Percentiles rank a stretch among this genome's conserved stretches.
Evolutionary conservation across 768 basidiomycete species (phyloP).

Genomic region (Clathrus columnatus): DNA sequence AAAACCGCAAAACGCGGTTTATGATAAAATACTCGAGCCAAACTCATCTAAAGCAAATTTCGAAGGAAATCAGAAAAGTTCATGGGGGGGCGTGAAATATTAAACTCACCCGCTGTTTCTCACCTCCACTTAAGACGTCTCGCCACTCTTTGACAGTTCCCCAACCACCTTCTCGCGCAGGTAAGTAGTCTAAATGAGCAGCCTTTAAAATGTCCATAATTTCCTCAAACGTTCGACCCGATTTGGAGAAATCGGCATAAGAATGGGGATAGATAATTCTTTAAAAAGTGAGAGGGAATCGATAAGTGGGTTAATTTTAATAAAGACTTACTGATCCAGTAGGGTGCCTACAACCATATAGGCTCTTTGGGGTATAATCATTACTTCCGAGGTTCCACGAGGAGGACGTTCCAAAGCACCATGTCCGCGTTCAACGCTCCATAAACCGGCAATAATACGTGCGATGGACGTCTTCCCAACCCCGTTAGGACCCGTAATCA

Average conservation of each 20-base stretch:
- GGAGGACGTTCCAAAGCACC: slow-evolving; percentile 26
- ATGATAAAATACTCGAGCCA: slow-evolving; percentile 92
- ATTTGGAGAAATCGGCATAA: slow-evolving; percentile 58
- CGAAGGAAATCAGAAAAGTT: not conserved
- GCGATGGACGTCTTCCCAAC: slow-evolving; percentile 89
- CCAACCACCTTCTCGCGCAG: slow-evolving; percentile 85
- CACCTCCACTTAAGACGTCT: slow-evolving; percentile 91
- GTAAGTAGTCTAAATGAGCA: slow-evolving; percentile 79
- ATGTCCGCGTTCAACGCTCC: slow-evolving; percentile 45
- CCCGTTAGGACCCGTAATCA: slow-evolving; percentile 91
- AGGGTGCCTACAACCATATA: slow-evolving; percentile 87
- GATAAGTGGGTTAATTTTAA: not conserved
- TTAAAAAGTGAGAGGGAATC: not conserved
- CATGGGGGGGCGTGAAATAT: not conserved
- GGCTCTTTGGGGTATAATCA: slow-evolving; percentile 85
- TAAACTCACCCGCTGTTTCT: slow-evolving; percentile 76
- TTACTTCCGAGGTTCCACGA: slow-evolving; percentile 48
- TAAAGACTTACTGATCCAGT: slow-evolving; percentile 62
- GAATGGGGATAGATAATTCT: slow-evolving; percentile 86
- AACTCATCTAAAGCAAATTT: slow-evolving; percentile 54
- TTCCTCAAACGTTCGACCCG: slow-evolving; percentile 56
- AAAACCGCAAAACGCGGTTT: slow-evolving; percentile 73
- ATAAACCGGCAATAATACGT: slow-evolving; percentile 80
- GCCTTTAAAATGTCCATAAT: slow-evolving; percentile 69
- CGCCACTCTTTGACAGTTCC: slow-evolving; percentile 89